Conservation (phyloP, 331 rosid genomes). For the Rosa hybrid region DNA sequence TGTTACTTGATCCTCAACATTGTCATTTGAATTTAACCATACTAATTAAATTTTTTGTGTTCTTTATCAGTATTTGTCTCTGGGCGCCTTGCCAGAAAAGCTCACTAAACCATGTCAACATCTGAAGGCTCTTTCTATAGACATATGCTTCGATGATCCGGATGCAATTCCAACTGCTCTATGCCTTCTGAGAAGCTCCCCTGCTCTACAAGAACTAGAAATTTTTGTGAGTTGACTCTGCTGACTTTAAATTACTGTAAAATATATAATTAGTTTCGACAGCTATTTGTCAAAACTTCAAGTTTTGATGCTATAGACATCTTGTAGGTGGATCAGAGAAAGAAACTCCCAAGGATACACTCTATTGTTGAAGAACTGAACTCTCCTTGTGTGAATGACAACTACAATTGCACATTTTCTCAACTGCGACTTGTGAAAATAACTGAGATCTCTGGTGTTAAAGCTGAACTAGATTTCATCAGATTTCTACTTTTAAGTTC, state of each 20-base stretch:
- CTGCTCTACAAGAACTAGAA: neutral
- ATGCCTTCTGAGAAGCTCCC: slow-evolving; percentile 3
- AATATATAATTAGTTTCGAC: too few relatives aligned
- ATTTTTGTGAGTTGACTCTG: neutral
- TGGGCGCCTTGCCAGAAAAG: neutral
- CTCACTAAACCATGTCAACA: neutral
- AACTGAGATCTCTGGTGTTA: too few relatives aligned
- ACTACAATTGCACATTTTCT: too few relatives aligned
- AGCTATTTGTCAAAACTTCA: too few relatives aligned
- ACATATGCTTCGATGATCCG: neutral
- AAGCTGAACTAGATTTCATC: slow-evolving; percentile 27
- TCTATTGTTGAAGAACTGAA: too few relatives aligned
- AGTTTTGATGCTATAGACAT: too few relatives aligned
- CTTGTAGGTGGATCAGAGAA: too few relatives aligned
- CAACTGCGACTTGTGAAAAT: too few relatives aligned
- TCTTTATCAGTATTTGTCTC: neutral
- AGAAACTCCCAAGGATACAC: too few relatives aligned
- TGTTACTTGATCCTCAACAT: neutral
- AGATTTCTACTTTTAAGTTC: slow-evolving; percentile 36
- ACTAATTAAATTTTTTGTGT: too few relatives aligned
- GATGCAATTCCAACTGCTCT: neutral
- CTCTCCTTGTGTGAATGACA: too few relatives aligned
- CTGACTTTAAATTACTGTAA: too few relatives aligned
- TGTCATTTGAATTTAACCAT: neutral
- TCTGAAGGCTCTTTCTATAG: neutral